Percentiles rank a stretch among this genome's conserved stretches.
Conservation (phyloP, 495 filamentous ascomycete species). For the Acidiella bohemica region DNA sequence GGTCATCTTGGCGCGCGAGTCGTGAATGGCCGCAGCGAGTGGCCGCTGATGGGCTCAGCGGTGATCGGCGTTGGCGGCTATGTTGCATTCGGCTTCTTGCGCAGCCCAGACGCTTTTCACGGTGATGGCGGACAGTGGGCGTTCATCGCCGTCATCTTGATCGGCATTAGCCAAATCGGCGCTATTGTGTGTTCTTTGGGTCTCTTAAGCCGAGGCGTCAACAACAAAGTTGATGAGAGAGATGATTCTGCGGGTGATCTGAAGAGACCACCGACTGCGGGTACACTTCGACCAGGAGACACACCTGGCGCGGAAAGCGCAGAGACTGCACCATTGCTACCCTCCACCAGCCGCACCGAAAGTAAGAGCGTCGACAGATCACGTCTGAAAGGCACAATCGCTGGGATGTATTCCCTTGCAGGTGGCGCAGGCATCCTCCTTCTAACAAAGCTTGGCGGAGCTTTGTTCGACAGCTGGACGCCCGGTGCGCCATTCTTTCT, state of each 20-base stretch:
- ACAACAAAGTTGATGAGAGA: slow-evolving; percentile 23
- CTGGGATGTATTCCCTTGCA: slow-evolving; percentile 80
- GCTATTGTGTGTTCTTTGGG: slow-evolving; percentile 87
- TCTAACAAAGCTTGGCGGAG: slow-evolving; percentile 83
- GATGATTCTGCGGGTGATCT: background rate
- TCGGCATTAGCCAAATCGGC: slow-evolving; percentile 87
- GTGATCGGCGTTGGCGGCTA: slow-evolving; percentile 65
- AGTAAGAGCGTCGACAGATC: background rate
- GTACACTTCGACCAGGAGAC: background rate
- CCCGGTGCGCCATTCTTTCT: slow-evolving; percentile 77
- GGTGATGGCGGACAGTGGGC: slow-evolving; percentile 49
- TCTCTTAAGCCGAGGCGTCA: slow-evolving; percentile 64
- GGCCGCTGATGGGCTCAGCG: slow-evolving; percentile 59
- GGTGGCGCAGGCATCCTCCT: slow-evolving; percentile 86
- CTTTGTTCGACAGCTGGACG: slow-evolving; percentile 58
- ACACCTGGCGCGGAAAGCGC: background rate
- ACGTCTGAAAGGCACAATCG: slow-evolving; percentile 80
- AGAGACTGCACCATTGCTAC: slow-evolving; percentile 21
- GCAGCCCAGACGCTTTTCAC: slow-evolving; percentile 54
- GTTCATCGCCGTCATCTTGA: slow-evolving; percentile 60
- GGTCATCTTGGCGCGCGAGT: slow-evolving; percentile 58
- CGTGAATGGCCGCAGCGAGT: slow-evolving; percentile 45
- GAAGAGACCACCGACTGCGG: background rate
- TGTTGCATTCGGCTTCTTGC: slow-evolving; percentile 50
- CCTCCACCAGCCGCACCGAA: background rate